These are phyloP conservation scores for Gentiana straminea DNA, from an alignment of 257 asterid genomes.

Conservation along the genomic window DNA sequence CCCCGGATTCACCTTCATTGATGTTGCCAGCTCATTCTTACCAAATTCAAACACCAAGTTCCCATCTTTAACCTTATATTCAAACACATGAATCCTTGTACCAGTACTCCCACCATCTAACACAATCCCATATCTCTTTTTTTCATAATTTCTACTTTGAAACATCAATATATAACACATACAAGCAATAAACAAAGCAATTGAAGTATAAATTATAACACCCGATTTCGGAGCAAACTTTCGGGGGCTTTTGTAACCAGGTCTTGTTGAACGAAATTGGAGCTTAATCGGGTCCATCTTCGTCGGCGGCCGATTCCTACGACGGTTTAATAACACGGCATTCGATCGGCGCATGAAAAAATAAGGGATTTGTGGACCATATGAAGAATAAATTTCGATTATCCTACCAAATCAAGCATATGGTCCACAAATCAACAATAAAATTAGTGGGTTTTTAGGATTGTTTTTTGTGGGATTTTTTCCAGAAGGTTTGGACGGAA, in stretches of 20 bases:
- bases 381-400: slow-evolving; percentile 15
- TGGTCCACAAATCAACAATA: slow-evolving; percentile 8
- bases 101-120: slow-evolving; percentile 99
- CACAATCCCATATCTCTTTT: slow-evolving; percentile 52
- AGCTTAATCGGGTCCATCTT: slow-evolving; percentile 69
- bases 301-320: slow-evolving; percentile 8
- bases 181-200: slow-evolving; percentile 21
- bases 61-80: slow-evolving; percentile 49
- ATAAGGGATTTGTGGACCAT: slow-evolving; percentile 44
- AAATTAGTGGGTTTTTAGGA: not conserved
- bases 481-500: slow-evolving; percentile 15
- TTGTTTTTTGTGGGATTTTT: slow-evolving; percentile 1
- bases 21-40: slow-evolving; percentile 41
- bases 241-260: slow-evolving; percentile 39
- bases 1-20: slow-evolving; percentile 90
- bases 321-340: slow-evolving; percentile 47
- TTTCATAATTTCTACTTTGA: slow-evolving; percentile 12
- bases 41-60: slow-evolving; percentile 55
- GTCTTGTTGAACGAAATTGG: slow-evolving; percentile 45
- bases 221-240: slow-evolving; percentile 30
- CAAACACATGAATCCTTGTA: slow-evolving; percentile 79
- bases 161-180: slow-evolving; percentile 43
- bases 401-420: slow-evolving; percentile 8
- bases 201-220: slow-evolving; percentile 28
- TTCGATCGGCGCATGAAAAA: slow-evolving; percentile 97